Percentiles rank a stretch among this genome's conserved stretches.
Conservation (phyloP, 495 filamentous ascomycete genomes). For the Chaetomium fimeti region DNA sequence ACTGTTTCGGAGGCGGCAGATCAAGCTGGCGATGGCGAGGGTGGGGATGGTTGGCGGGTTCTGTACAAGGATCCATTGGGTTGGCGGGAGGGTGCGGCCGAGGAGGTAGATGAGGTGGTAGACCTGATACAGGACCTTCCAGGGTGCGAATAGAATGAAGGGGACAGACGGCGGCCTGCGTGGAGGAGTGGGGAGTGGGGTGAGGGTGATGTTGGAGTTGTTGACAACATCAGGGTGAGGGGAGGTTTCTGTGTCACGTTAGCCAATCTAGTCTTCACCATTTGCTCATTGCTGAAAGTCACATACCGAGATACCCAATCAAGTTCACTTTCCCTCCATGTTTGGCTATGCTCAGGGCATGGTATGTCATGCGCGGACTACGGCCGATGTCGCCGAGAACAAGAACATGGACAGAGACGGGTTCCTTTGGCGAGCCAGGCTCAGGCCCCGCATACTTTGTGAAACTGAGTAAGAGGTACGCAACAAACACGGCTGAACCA, state of each 20-base stretch:
- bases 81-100: constrained; percentile 66
- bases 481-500: background rate
- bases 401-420: constrained; percentile 69
- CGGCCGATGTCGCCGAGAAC: constrained; percentile 97
- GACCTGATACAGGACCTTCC: constrained; percentile 85
- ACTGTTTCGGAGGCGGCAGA: constrained; percentile 76
- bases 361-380: constrained; percentile 98
- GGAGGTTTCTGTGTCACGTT: constrained; percentile 35
- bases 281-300: background rate
- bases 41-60: constrained; percentile 96
- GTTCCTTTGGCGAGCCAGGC: constrained; percentile 26
- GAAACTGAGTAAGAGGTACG: constrained; percentile 18
- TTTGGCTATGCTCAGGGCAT: constrained; percentile 87
- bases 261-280: constrained; percentile 4
- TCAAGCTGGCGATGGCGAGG: constrained; percentile 66
- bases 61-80: constrained; percentile 83
- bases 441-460: constrained; percentile 29
- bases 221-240: constrained; percentile 72
- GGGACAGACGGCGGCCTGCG: constrained; percentile 25
- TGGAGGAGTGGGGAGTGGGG: constrained; percentile 36
- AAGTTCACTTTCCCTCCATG: constrained; percentile 78
- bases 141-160: constrained; percentile 75
- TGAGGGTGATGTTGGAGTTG: constrained; percentile 62
- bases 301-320: constrained; percentile 78
- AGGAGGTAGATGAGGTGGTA: constrained; percentile 66